Evolutionary conservation across 1,139 yeast genomes (phyloP), one percentile per base, ranked within the genome.

Genomic region (Candida mesenterica): DNA sequence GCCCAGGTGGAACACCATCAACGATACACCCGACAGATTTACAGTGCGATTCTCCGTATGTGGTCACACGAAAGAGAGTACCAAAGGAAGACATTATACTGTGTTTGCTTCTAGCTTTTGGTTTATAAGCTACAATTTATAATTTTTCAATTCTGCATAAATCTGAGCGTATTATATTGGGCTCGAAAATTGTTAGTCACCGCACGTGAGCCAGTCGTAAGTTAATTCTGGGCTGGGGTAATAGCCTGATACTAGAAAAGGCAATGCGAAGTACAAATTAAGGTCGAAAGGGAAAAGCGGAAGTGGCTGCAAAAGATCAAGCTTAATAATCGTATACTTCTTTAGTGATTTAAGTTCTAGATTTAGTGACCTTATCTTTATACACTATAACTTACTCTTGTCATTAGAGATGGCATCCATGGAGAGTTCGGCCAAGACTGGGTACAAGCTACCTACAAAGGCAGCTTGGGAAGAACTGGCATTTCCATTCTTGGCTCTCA

Each of bases 31-130:
- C 98, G 29, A 92, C 98, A n/a, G 96, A 87, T 55, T 80, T 84
- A 68, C 98, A 92, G 69, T 92, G 98, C 15, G 97, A 89, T 61
- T 92, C 98, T 46, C 98, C 98, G 69, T 88, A 92, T 19, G 97
- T 92, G 46, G 97, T 89, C 43, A 92, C 97, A 48, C 63, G 64
- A 52, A 70, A 71, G 41, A 68, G 48, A 29, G 60, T 62, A 37
- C 76, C 76, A 46, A 68, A 71, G 15, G 68, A 48, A 28, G 76
- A 71, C 76, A 71, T 70, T 35, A 17, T n/a, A n/a, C n/a, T n/a
- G n/a, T n/a, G n/a, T 35, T 38, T 3, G 22, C 25, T 17, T 6
- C n/a, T 25, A 25, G 12, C 30, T 8, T 10, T 15, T 28, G 23
- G 23, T 3, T 25, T 6, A 6, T 19, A 6, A 19, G 9, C n/a